Conservation (phyloP, 805 yeast genomes). For the Candida railenensis region DNA sequence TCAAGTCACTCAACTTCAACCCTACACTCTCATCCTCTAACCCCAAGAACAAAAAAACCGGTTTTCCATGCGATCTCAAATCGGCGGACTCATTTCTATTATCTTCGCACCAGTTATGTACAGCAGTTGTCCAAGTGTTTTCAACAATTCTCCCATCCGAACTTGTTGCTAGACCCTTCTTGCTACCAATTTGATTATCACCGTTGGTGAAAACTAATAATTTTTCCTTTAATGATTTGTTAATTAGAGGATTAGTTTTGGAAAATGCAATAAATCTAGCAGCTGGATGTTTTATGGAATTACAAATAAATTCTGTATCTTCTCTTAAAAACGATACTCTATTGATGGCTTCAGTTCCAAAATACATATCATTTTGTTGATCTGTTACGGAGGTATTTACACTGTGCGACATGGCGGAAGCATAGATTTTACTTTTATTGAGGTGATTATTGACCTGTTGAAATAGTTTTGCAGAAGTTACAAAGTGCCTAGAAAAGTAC, state of each 20-base stretch:
- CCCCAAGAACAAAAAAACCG: conserved; percentile 45
- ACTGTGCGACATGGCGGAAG: conserved; percentile 16
- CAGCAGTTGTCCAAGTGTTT: conserved; percentile 13
- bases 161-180: conserved; percentile 8
- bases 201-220: conserved; percentile 37
- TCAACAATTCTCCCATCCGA: background rate
- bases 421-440: background rate
- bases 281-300: conserved; percentile 43
- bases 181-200: conserved; percentile 25
- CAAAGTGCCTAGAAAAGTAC: background rate
- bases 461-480: background rate
- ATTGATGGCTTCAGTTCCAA: conserved; percentile 55
- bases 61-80: conserved; percentile 35
- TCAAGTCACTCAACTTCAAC: conserved; percentile 27
- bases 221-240: conserved; percentile 24
- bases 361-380: conserved; percentile 29
- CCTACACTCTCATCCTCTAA: conserved; percentile 47
- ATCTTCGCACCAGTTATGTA: conserved; percentile 27
- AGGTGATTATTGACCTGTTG: background rate
- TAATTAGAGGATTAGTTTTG: conserved; percentile 30
- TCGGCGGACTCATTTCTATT: conserved; percentile 37
- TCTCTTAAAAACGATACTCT: conserved; percentile 64
- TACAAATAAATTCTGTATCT: conserved; percentile 48
- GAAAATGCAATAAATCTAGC: conserved; percentile 50
- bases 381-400: conserved; percentile 11